Base-by-base conservation (phyloP, 768 basidiomycete genomes). In the Macrocybe gigantea region DNA sequence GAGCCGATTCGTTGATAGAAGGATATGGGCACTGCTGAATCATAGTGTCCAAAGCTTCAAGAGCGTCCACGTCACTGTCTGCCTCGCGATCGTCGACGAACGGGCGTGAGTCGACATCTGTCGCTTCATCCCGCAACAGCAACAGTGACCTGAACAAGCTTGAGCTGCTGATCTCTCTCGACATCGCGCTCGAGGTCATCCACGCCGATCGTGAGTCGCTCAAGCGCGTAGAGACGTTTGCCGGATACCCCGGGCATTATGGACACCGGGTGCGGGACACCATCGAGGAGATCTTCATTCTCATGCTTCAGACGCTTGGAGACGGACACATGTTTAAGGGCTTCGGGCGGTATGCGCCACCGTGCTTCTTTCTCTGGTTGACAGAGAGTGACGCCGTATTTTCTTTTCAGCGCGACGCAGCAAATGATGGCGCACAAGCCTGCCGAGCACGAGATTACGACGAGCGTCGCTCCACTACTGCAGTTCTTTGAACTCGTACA, bases 401-500 rank as follows among this genome's bases (percentile, higher is more conserved):
- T 8, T 12, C 38, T 44, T 41, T 13, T 34, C 49, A 95, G 93
- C 48, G 96, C 96, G 5, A 90, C 82, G 2, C 80, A 87, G 40
- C 85, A 91, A 54, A 97, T 98, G 93, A 76, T 73, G 39, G 69
- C 75, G n/a, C 98, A 95, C 61, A 84, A 83, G 60, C 93, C 96
- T 0, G 83, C 85, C 0, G 93, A 94, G 52, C 90, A 90, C 56
- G 77, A 85, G 44, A 85, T 80, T 44, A 83, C 83, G 34, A 82
- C 81, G 15, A 85, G 81, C 53, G 94, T 98, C 2, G 93, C 94
- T 1, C 96, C 96, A 0, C 68, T 99, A 2, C 69, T 97, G 36
- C 94, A 98, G 62, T 98, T 98, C 68, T 97, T 99, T 54, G 95
- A 98, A 70, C 73, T 98, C 15, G 95, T 95, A 0, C 96, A 98